Conservation (phyloP, 805 yeast genomes). For the Candida chauliodis region DNA sequence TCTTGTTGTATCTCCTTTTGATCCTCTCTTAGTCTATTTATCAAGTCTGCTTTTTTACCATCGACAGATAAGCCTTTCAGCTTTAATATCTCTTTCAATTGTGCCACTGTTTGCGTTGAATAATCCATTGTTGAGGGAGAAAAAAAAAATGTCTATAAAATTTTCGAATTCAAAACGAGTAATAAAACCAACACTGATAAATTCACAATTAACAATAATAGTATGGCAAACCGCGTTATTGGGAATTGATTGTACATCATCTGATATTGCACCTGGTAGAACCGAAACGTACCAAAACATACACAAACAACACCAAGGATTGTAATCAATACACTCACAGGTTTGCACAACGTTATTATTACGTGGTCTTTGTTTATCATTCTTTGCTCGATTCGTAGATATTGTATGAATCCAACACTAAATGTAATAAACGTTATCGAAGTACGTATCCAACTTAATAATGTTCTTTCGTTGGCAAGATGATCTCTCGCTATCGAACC, state of each 20-base stretch:
- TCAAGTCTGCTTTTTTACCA: conserved; percentile 80
- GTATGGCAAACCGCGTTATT: conserved; percentile 18
- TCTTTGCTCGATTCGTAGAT: conserved; percentile 16
- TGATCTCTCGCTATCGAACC: conserved; percentile 40
- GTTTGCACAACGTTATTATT: conserved; percentile 8
- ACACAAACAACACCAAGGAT: conserved; percentile 16
- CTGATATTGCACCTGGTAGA: conserved; percentile 22
- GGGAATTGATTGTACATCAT: conserved; percentile 21
- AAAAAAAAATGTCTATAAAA: conserved; percentile 7
- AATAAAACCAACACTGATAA: conserved; percentile 17
- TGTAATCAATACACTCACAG: conserved; percentile 16
- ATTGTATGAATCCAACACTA: conserved; percentile 22
- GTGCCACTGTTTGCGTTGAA: conserved; percentile 72
- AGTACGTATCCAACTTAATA: conserved; percentile 29
- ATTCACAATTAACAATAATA: conserved; percentile 16
- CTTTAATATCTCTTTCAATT: conserved; percentile 75
- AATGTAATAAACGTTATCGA: conserved; percentile 21
- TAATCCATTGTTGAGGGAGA: conserved; percentile 34
- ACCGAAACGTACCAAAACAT: conserved; percentile 22
- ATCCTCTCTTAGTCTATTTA: conserved; percentile 54
- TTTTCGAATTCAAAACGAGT: conserved; percentile 17
- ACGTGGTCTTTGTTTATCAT: background rate
- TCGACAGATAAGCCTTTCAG: conserved; percentile 60
- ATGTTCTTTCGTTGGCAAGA: conserved; percentile 32
- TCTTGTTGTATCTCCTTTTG: conserved; percentile 11